These are phyloP conservation scores for Claviceps sp. DNA, from an alignment of 2,329 filamentous ascomycete genomes.

Conservation along the genomic window DNA sequence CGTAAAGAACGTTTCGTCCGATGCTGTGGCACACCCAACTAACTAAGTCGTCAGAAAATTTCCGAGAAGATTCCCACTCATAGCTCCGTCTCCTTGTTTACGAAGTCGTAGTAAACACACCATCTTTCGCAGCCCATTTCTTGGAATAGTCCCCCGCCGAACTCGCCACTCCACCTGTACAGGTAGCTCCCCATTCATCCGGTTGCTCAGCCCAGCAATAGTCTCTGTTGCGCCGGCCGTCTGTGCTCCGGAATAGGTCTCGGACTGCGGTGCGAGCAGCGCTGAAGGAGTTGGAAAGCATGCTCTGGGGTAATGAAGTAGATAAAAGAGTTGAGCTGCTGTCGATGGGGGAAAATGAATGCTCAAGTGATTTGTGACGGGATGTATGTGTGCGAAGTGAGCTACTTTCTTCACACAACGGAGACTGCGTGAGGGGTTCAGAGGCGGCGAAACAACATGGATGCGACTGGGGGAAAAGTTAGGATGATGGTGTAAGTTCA, in stretches of 20 bases:
- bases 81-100: no score
- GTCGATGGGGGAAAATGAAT: no score
- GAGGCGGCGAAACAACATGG: no score
- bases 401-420: no score
- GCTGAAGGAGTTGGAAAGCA: conserved; percentile 3
- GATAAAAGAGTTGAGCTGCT: no score
- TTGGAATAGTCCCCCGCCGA: neutral
- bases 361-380: no score
- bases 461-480: no score
- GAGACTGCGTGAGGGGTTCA: no score
- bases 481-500: neutral
- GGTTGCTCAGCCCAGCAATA: neutral
- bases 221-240: neutral
- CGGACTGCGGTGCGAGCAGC: conserved; percentile 2
- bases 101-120: neutral
- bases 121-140: neutral
- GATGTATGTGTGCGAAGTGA: no score
- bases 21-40: neutral
- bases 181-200: conserved; percentile 2
- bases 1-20: conserved; percentile 1
- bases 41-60: neutral
- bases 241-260: conserved; percentile 2
- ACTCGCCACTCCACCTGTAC: neutral
- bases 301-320: neutral
- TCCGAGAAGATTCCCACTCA: no score